These are phyloP conservation scores for Podospora bellae-mahoneyi DNA, from an alignment of 495 filamentous ascomycete genomes.

Conservation along the genomic window DNA sequence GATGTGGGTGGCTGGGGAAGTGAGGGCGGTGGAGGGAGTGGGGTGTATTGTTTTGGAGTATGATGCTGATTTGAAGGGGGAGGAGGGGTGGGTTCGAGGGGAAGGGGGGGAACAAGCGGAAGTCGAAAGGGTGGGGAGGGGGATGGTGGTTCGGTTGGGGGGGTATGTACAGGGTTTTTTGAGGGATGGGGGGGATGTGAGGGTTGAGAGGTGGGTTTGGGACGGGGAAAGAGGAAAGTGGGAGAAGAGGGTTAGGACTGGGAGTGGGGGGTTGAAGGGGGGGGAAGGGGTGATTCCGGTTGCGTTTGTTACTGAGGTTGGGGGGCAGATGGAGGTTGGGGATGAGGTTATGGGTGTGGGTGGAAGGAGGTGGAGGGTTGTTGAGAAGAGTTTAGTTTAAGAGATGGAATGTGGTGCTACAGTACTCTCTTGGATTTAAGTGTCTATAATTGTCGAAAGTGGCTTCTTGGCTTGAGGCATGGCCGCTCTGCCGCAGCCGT, in stretches of 20 bases:
- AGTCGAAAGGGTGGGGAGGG: constrained; percentile 28
- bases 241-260: constrained; percentile 21
- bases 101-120: constrained; percentile 1
- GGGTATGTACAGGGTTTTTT: constrained; percentile 47
- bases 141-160: constrained; percentile 49
- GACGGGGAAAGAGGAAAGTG: constrained; percentile 19
- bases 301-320: constrained; percentile 19
- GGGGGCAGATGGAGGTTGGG: constrained; percentile 6
- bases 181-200: constrained; percentile 36
- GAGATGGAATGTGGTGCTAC: neutral
- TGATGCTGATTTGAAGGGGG: constrained; percentile 4
- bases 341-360: constrained; percentile 20
- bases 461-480: neutral
- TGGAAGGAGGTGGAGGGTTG: constrained; percentile 21
- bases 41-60: constrained; percentile 15
- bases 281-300: constrained; percentile 6
- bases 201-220: constrained; percentile 46
- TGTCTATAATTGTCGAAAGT: neutral
- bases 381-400: constrained; percentile 16
- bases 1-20: constrained; percentile 41
- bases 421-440: neutral
- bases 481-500: neutral
- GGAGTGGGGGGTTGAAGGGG: constrained; percentile 8
- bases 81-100: neutral
- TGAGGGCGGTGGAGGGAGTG: constrained; percentile 23